These are phyloP conservation scores for Lodderomyces metapsilosis DNA, from an alignment of 1,139 yeast species.

Conservation along the genomic window DNA sequence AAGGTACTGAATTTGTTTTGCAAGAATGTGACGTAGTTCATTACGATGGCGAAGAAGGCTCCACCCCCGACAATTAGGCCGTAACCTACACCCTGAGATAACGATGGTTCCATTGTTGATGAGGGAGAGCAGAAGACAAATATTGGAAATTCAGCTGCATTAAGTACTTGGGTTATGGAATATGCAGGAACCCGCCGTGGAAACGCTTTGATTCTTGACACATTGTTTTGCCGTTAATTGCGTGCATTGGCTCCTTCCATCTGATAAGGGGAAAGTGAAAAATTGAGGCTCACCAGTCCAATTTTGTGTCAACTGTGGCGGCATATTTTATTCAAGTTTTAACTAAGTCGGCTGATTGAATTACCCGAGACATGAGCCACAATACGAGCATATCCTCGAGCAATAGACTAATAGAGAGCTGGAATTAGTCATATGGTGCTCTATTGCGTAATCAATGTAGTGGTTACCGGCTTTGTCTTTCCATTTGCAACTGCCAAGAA, in stretches of 20 bases:
- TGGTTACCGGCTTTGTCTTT: too few species aligned
- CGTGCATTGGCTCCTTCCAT: slow-evolving; percentile 3
- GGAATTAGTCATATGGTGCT: too few species aligned
- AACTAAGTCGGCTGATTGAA: neutral
- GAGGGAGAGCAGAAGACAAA: neutral
- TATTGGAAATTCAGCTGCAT: neutral
- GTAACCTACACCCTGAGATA: slow-evolving; percentile 37
- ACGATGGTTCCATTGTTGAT: slow-evolving; percentile 23
- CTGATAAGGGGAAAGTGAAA: neutral
- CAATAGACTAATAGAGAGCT: too few species aligned
- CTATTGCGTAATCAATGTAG: too few species aligned
- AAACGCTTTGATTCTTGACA: neutral
- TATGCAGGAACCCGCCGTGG: neutral
- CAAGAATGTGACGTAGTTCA: slow-evolving; percentile 29
- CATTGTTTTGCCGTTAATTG: slow-evolving; percentile 1
- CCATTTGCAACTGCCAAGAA: too few species aligned
- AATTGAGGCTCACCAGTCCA: neutral
- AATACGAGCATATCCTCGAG: too few species aligned
- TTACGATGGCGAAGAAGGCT: slow-evolving; percentile 30
- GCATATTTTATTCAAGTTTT: too few species aligned
- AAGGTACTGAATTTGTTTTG: slow-evolving; percentile 27
- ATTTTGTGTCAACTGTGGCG: slow-evolving; percentile 4
- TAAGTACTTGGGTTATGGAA: neutral
- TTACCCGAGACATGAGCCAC: neutral
- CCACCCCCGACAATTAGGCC: slow-evolving; percentile 36